Base-by-base conservation (phyloP, 169 alveolate genomes). In the Eimeria sp. region DNA sequence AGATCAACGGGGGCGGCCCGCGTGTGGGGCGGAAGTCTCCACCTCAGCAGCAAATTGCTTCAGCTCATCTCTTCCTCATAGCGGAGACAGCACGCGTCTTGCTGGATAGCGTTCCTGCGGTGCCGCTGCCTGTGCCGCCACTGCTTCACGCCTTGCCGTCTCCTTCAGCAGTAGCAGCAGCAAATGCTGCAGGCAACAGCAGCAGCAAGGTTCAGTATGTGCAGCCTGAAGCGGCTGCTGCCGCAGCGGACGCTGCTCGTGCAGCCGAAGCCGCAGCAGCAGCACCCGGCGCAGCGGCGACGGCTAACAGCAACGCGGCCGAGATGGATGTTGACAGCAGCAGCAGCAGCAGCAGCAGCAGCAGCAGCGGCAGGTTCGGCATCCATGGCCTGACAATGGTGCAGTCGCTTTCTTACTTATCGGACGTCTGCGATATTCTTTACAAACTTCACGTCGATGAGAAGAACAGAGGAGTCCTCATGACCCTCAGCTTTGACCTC, bases 381-480 rank as follows among this genome's bases (percentile, higher is more conserved):
- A 67, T 94, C 2, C 61, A 83, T 16, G 94, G 96, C 20, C 67
- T 94, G 2, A 25, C 82, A 49, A 78, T 86, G 65, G 61, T 54
- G 30, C 75, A 83, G 65, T 72, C 95, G 5, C 82, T 94, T 7
- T 72, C 95, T 3, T 94, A 94, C 45, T 58, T 83, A 14, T 51
- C 84, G n/a, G 96, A 94, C 40, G 95, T 94, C n/a, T 70, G 89
- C 70, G 96, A 94, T 93, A n/a, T 82, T 47, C 90, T 94, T n/a
- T 94, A 94, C 82, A 84, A 94, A 43, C 78, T 94, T 11, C 96
- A 94, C 73, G 88, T 94, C 30, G 95, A 94, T 61, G 96, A 94
- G 20, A 94, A 83, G 43, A 94, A 83, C 57, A 63, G 94, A 4
- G 96, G 96, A 14, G 84, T 87, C 34, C 95, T 94, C 25, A 82